Conservation (phyloP, 2,329 filamentous ascomycete genomes). For the Coniochaeta ligniaria region DNA sequence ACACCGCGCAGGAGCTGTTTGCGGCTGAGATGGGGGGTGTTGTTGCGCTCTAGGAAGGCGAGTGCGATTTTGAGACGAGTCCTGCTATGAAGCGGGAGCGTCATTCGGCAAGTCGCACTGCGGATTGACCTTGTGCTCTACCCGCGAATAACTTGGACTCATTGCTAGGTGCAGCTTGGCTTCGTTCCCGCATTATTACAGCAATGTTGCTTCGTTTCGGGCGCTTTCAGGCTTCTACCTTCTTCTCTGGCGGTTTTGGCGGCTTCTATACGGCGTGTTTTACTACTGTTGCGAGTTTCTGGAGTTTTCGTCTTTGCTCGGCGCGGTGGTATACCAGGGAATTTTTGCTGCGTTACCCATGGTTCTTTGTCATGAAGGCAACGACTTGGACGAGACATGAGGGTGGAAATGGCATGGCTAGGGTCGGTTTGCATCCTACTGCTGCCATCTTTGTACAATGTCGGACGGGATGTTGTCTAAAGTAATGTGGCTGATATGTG, state of each 20-base stretch:
- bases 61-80: not conserved
- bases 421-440: not conserved
- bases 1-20: conserved; percentile 11
- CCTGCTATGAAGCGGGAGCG: not conserved
- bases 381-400: not conserved
- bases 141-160: not conserved
- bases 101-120: not conserved
- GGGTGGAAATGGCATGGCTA: not conserved
- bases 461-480: not conserved
- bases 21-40: not conserved
- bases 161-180: not conserved
- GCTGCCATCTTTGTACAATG: not conserved
- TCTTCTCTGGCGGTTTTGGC: not conserved
- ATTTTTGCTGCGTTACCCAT: not conserved
- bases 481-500: not conserved
- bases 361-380: not conserved
- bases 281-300: not conserved
- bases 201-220: not conserved
- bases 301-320: not conserved
- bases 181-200: not conserved
- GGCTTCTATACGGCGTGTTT: not conserved
- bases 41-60: not conserved
- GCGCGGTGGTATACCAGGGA: not conserved
- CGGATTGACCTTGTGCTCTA: not conserved
- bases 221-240: not conserved